Evolutionary conservation across 192 early-diverging fungal genomes (phyloP).

Genomic region (Linnemannia hyalina): DNA sequence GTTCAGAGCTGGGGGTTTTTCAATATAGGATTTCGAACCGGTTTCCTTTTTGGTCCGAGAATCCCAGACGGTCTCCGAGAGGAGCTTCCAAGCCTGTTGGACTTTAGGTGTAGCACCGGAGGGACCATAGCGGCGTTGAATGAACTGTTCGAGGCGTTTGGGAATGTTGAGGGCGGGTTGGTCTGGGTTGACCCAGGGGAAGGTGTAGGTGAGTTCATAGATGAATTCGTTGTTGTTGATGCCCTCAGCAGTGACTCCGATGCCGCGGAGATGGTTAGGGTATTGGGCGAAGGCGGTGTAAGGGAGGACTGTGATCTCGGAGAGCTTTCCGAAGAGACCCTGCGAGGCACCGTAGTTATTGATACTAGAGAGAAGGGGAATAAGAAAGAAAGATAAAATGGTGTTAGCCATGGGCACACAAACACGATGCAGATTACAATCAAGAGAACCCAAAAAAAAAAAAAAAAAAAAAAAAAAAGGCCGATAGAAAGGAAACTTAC

Average conservation of each 20-base stretch:
- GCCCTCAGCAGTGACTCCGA: conserved; percentile 41
- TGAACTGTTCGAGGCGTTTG: conserved; percentile 22
- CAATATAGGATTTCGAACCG: conserved; percentile 39
- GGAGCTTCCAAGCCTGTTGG: conserved; percentile 23
- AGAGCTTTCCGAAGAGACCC: conserved; percentile 35
- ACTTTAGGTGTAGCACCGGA: conserved; percentile 11
- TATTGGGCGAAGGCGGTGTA: conserved; percentile 25
- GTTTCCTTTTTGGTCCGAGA: neutral
- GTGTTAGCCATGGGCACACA: neutral
- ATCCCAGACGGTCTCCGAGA: conserved; percentile 47
- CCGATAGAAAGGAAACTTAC: conserved; percentile 11
- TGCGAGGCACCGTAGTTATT: conserved; percentile 50
- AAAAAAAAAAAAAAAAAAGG: neutral
- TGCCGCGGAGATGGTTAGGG: conserved; percentile 20
- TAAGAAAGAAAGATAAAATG: neutral
- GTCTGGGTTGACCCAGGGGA: conserved; percentile 36
- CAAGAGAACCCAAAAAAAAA: neutral
- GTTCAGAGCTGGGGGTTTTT: conserved; percentile 37
- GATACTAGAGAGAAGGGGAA: conserved; percentile 10
- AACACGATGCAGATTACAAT: neutral
- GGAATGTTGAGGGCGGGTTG: conserved; percentile 10
- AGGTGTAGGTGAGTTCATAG: conserved; percentile 17
- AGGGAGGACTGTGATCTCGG: neutral
- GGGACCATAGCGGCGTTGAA: conserved; percentile 43
- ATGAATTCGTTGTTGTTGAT: conserved; percentile 55